These are phyloP conservation scores for Fusarium sp. DNA, from an alignment of 2,329 filamentous ascomycete species.

Conservation along the genomic window DNA sequence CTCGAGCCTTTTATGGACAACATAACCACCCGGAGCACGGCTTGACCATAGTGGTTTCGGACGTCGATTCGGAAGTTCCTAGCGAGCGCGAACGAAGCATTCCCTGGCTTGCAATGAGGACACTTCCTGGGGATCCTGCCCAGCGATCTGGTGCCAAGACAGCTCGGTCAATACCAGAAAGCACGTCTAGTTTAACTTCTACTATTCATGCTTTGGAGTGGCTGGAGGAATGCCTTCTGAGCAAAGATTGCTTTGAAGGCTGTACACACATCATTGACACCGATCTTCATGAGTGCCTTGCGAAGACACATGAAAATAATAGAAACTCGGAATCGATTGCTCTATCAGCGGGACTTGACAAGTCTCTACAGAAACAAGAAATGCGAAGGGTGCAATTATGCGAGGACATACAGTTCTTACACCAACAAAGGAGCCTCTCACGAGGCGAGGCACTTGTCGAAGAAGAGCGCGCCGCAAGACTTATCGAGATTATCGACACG, in stretches of 20 bases:
- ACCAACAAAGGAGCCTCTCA: not conserved
- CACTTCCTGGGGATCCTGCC: not conserved
- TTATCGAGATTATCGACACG: not conserved
- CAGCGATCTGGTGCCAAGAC: not conserved
- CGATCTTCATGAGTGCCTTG: not conserved
- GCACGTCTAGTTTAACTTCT: not conserved
- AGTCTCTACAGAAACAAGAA: not conserved
- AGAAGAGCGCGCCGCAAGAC: not conserved
- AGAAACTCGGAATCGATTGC: accelerated
- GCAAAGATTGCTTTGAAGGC: not conserved
- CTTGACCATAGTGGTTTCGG: not conserved
- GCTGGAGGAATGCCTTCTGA: not conserved
- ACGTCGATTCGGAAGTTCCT: not conserved
- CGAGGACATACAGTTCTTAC: not conserved
- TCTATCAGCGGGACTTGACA: too few species aligned
- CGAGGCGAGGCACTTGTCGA: accelerated
- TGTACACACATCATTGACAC: not conserved
- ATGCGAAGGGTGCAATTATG: not conserved
- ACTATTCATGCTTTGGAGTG: not conserved
- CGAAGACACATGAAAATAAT: accelerated
- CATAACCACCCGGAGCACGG: not conserved
- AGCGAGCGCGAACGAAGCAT: not conserved
- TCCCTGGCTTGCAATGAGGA: not conserved
- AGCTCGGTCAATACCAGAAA: not conserved
- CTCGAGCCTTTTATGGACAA: not conserved